phyloP scores from a whole-genome alignment of 164 flowering plant genomes.

The Euptelea pleiosperma region DNA sequence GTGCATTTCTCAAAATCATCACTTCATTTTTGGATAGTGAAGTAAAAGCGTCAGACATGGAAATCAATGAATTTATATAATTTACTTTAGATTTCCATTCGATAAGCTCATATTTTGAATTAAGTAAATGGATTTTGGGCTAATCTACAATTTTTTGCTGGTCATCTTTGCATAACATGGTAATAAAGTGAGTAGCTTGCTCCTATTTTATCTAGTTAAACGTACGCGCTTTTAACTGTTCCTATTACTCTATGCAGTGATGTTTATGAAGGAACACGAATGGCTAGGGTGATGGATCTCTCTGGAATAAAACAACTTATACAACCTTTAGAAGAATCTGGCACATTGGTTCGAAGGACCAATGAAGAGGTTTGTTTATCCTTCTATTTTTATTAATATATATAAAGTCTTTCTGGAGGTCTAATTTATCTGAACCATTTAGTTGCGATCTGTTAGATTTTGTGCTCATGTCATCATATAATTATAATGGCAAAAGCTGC shows the following conservation, averaged over 20 bases:
- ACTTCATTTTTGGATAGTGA: too few relatives aligned
- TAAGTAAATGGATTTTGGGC: too few relatives aligned
- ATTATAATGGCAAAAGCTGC: background rate
- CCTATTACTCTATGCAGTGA: conserved; percentile 47
- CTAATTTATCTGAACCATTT: background rate
- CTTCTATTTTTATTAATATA: too few relatives aligned
- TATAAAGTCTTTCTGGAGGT: background rate
- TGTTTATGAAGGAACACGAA: conserved; percentile 89
- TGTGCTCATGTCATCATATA: background rate
- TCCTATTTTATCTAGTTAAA: too few relatives aligned
- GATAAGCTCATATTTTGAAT: too few relatives aligned
- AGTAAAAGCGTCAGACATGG: too few relatives aligned
- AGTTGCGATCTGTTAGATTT: background rate
- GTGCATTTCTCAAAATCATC: too few relatives aligned
- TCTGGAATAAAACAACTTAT: conserved; percentile 65
- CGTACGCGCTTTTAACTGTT: background rate
- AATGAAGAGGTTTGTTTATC: conserved; percentile 95
- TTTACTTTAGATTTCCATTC: too few relatives aligned
- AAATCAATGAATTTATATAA: too few relatives aligned
- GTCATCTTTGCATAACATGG: too few relatives aligned
- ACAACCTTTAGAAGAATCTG: conserved; percentile 79
- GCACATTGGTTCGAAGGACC: conserved; percentile 67
- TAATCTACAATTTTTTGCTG: too few relatives aligned
- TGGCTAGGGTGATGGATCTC: conserved; percentile 66
- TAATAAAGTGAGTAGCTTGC: too few relatives aligned